A percentile compares a stretch with the other conserved stretches of the same genome.
These are phyloP conservation scores for Gossypium anomalum DNA, from an alignment of 345 rosid genomes.

Conservation along the genomic window DNA sequence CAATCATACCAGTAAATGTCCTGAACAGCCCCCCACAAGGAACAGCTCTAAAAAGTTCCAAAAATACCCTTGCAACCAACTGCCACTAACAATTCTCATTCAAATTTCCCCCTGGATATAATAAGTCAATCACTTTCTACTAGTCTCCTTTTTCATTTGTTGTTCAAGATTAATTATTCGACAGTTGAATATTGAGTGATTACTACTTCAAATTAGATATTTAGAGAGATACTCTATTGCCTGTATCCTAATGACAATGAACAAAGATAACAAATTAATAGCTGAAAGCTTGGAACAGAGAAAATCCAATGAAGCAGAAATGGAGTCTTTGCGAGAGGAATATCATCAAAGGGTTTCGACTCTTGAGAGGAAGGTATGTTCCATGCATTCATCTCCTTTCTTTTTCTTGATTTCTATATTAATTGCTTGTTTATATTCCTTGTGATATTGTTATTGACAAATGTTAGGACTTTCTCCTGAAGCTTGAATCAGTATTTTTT, in stretches of 20 bases:
- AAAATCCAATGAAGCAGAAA: slow-evolving; percentile 84
- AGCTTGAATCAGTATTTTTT: not conserved
- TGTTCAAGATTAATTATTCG: not conserved
- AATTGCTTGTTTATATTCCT: slow-evolving; percentile 13
- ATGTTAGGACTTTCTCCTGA: not conserved
- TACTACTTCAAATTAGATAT: not conserved
- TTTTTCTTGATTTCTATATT: not conserved
- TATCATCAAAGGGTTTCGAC: slow-evolving; percentile 94
- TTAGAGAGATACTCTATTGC: not conserved
- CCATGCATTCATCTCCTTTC: not conserved
- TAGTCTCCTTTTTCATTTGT: not conserved
- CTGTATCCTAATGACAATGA: not conserved
- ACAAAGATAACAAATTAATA: slow-evolving; percentile 14
- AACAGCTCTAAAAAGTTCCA: not conserved
- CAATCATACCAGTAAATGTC: not conserved
- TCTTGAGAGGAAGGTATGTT: slow-evolving; percentile 85
- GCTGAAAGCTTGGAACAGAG: slow-evolving; percentile 51
- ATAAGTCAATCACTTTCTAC: not conserved
- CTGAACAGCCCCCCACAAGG: not conserved
- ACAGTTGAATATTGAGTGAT: not conserved
- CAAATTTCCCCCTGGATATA: not conserved
- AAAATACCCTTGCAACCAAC: not conserved
- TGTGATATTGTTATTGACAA: not conserved
- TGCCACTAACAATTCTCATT: not conserved
- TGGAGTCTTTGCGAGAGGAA: slow-evolving; percentile 95